Evolutionary conservation across 768 basidiomycete genomes (phyloP).

Genomic region (Pisolithus sp.): DNA sequence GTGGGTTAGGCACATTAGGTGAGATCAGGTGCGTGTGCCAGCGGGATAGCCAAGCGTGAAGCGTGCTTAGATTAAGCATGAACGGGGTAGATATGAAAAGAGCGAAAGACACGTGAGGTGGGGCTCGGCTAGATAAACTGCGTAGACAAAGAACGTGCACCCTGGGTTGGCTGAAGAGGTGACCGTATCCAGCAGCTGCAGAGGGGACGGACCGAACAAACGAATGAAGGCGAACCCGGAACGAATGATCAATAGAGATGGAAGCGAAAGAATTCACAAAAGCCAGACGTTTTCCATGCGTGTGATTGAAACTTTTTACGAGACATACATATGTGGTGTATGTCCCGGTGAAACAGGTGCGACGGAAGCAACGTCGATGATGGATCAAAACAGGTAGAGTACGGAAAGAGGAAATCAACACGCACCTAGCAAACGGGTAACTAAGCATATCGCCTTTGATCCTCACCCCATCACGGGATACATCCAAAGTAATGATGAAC

Average conservation of each 20-base stretch:
- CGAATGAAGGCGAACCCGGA: slow-evolving; percentile 12
- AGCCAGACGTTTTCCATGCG: slow-evolving; percentile 21
- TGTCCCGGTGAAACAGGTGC: background rate
- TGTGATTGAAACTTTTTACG: background rate
- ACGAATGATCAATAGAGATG: slow-evolving; percentile 1
- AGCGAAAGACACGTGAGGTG: slow-evolving; percentile 6
- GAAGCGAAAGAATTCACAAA: slow-evolving; percentile 6
- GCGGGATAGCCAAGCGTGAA: background rate
- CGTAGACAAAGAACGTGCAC: slow-evolving; percentile 5
- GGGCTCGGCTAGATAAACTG: slow-evolving; percentile 23
- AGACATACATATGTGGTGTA: background rate
- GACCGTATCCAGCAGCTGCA: slow-evolving; percentile 15
- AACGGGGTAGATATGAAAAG: slow-evolving; percentile 10
- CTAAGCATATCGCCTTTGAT: background rate
- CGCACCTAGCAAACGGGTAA: background rate
- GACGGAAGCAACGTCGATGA: background rate
- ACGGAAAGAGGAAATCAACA: background rate
- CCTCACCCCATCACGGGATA: slow-evolving; percentile 1
- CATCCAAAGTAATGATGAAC: slow-evolving; percentile 6
- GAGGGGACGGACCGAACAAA: slow-evolving; percentile 5
- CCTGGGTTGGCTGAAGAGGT: slow-evolving; percentile 10
- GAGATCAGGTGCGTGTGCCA: slow-evolving; percentile 8
- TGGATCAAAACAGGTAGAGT: background rate
- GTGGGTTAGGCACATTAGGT: slow-evolving; percentile 17
- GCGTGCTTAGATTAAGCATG: slow-evolving; percentile 1